Evolutionary conservation across 805 yeast species (phyloP), one percentile per base, ranked within the genome.

Genomic region (Metschnikowia similis): DNA sequence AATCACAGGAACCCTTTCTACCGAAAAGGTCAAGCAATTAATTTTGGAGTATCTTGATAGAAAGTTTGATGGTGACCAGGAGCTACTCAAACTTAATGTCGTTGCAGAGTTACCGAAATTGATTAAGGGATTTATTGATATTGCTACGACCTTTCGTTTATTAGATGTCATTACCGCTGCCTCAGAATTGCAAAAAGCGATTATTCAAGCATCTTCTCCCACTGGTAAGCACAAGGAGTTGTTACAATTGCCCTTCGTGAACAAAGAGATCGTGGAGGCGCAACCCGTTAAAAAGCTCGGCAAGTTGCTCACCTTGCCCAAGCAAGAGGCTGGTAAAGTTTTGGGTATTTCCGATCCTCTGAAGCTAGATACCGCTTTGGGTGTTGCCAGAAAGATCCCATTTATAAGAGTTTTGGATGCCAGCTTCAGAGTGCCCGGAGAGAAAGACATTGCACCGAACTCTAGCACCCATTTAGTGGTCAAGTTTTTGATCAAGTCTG

Each of bases 371-470:
- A 71, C 71, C 29, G 76, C 87, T 1, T 62, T 83, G 45, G 65
- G 68, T 3, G 76, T 82, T 50, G 95, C 91, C 1, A 63, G 78
- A 2, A 71, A 76, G 31, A 80, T 90, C 32, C 97, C 97, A 39
- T 67, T 74, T 41, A 66, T 91, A 45, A 81, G 85, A 59, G 71
- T 90, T 13, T 56, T 90, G 29, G 80, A 79, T 46, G 84, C 95
- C 39, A 81, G 80, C 50, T 89, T 89, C 69, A 77, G 79, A 54
- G 96, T 92, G 39, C 92, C 96, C 3, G 98, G 98, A 32, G 97
- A 91, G 71, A 64, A 68, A 13, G 72, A 72, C 30, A 83, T 87
- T 29, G 85, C 96, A 28, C 76, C 79, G 27, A 48, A 56, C 45
- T 81, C 97, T 1, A 78, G 79, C 44, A 83, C 89, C 8, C 91